Evolutionary conservation across 108 stramenopile genomes (phyloP).

Genomic region (Epipyxis sp.): DNA sequence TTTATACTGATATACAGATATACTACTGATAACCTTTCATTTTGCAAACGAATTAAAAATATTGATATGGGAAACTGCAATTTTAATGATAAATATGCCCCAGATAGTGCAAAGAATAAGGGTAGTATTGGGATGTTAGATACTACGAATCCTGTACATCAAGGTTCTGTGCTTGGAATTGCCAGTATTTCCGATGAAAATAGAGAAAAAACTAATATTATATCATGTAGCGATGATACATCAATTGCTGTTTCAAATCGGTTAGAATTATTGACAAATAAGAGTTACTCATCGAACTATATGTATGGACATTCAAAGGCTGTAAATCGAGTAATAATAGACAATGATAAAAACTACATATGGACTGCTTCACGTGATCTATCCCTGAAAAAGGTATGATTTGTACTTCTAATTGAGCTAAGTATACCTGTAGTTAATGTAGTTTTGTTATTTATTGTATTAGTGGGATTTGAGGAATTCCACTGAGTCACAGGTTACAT

Average conservation of each 20-base stretch:
- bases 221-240: not conserved
- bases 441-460: not conserved
- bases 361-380: constrained; percentile 21
- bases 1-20: too few species aligned
- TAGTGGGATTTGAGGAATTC: not conserved
- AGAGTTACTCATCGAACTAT: not conserved
- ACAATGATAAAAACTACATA: not conserved
- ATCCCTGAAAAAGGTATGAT: constrained; percentile 1
- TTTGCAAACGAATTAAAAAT: too few species aligned
- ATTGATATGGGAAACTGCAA: too few species aligned
- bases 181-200: too few species aligned
- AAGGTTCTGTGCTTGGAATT: constrained; percentile 1
- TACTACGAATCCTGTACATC: not conserved
- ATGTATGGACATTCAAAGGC: constrained; percentile 16
- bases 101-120: not conserved
- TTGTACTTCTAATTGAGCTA: not conserved
- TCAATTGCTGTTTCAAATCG: not conserved
- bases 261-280: not conserved
- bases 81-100: too few species aligned
- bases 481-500: not conserved
- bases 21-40: too few species aligned
- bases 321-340: constrained; percentile 8
- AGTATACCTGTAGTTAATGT: not conserved
- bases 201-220: not conserved
- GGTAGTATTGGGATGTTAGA: not conserved